phyloP scores from a whole-genome alignment of 495 filamentous ascomycete genomes.

The Talaromyces nanjingensis region DNA sequence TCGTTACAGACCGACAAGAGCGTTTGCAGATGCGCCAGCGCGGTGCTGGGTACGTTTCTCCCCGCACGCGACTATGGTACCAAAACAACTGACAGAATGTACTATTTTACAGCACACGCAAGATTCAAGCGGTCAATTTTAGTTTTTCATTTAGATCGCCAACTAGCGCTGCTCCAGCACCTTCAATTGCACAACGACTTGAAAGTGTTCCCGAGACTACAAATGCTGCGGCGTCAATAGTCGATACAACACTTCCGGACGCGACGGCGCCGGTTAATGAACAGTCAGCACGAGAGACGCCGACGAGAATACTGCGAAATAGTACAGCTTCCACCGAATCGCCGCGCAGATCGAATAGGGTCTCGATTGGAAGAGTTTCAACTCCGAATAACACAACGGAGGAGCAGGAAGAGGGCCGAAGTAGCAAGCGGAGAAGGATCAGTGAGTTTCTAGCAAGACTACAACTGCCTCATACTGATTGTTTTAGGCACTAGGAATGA shows the following conservation, averaged over 20 bases:
- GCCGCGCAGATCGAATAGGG: neutral
- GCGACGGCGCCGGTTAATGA: neutral
- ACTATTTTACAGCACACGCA: constrained; percentile 30
- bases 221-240: neutral
- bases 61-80: constrained; percentile 24
- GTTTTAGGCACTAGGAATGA: neutral
- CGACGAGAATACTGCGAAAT: neutral
- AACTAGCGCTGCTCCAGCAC: constrained; percentile 2
- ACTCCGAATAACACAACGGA: constrained; percentile 11
- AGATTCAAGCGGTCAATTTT: constrained; percentile 42
- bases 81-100: constrained; percentile 19
- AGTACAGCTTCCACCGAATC: neutral
- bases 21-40: constrained; percentile 52
- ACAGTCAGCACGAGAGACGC: neutral
- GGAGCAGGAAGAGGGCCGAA: constrained; percentile 14
- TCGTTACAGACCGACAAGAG: constrained; percentile 43
- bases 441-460: constrained; percentile 12
- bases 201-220: neutral
- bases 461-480: neutral
- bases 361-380: neutral
- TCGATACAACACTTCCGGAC: neutral
- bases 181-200: neutral
- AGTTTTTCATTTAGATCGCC: constrained; percentile 42
- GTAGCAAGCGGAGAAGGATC: constrained; percentile 24
- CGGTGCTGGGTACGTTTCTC: constrained; percentile 46